phyloP scores from a whole-genome alignment of 1,284 basidiomycete genomes.

The Peniophora sp. region DNA sequence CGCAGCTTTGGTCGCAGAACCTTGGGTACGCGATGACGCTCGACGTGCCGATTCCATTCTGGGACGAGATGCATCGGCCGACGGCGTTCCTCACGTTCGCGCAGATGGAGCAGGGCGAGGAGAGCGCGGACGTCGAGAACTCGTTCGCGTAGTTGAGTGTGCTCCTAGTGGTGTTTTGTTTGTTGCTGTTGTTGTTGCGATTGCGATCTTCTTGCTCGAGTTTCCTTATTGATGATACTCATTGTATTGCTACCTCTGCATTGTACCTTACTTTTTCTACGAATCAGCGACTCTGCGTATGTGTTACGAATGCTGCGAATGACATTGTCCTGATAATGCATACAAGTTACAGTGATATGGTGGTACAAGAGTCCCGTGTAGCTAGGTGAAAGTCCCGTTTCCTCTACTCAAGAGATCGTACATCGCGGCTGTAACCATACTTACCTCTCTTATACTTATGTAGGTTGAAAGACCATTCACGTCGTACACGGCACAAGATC shows the following conservation, averaged over 20 bases:
- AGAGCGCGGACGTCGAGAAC: conserved; percentile 88
- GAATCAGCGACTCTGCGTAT: too few relatives aligned
- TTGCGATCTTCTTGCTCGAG: neutral
- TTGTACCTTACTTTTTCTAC: neutral
- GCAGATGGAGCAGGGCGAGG: conserved; percentile 76
- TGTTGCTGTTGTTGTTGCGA: neutral
- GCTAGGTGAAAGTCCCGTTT: too few relatives aligned
- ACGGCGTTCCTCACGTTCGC: conserved; percentile 90
- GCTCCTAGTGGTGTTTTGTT: neutral
- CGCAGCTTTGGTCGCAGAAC: conserved; percentile 84
- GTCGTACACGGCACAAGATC: too few relatives aligned
- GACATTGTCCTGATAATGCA: too few relatives aligned
- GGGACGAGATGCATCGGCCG: conserved; percentile 92
- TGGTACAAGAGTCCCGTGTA: too few relatives aligned
- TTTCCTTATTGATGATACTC: neutral
- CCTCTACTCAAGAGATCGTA: too few relatives aligned
- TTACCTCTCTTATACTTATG: too few relatives aligned
- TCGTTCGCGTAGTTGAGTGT: conserved; percentile 49
- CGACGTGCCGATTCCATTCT: conserved; percentile 90
- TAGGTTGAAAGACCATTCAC: too few relatives aligned
- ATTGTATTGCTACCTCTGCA: neutral
- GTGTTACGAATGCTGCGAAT: too few relatives aligned
- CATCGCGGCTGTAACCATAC: too few relatives aligned
- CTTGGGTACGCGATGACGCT: conserved; percentile 83
- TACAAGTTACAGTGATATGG: too few relatives aligned